Conservation (phyloP, 2,329 filamentous ascomycete genomes). For the Stenocarpella maydis region DNA sequence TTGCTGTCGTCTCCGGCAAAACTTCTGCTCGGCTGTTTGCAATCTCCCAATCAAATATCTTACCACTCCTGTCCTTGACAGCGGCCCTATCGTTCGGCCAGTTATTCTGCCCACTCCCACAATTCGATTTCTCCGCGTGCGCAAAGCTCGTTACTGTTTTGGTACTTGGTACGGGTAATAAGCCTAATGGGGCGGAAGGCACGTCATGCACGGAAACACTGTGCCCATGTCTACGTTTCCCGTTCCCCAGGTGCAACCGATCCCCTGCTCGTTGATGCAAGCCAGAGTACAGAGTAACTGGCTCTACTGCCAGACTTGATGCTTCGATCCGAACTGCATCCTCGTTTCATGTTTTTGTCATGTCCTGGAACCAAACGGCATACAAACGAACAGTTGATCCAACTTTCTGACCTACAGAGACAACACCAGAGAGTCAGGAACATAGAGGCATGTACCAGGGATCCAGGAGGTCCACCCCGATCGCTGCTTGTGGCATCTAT, state of each 20-base stretch:
- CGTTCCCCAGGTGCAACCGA: neutral
- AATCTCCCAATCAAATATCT: conserved; percentile 20
- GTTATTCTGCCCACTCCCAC: conserved; percentile 7
- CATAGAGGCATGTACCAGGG: neutral
- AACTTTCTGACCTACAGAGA: neutral
- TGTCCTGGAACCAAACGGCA: neutral
- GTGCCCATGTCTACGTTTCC: too few relatives aligned
- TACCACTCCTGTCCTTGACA: neutral
- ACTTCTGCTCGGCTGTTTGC: conserved; percentile 8
- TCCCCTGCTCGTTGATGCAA: neutral
- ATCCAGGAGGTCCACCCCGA: neutral
- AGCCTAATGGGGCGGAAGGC: neutral
- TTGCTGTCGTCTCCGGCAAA: conserved; percentile 9
- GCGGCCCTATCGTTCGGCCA: conserved; percentile 1
- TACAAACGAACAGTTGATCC: neutral
- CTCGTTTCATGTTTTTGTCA: conserved; percentile 3
- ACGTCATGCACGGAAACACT: neutral
- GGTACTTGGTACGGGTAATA: neutral
- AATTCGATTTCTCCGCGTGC: neutral
- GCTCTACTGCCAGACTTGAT: neutral
- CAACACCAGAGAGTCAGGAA: neutral
- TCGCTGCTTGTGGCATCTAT: neutral
- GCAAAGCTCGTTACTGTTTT: neutral
- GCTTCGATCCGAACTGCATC: neutral
- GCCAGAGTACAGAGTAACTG: neutral